phyloP scores from a whole-genome alignment of 2,329 filamentous ascomycete genomes.

The Proliferodiscus dingleyae region DNA sequence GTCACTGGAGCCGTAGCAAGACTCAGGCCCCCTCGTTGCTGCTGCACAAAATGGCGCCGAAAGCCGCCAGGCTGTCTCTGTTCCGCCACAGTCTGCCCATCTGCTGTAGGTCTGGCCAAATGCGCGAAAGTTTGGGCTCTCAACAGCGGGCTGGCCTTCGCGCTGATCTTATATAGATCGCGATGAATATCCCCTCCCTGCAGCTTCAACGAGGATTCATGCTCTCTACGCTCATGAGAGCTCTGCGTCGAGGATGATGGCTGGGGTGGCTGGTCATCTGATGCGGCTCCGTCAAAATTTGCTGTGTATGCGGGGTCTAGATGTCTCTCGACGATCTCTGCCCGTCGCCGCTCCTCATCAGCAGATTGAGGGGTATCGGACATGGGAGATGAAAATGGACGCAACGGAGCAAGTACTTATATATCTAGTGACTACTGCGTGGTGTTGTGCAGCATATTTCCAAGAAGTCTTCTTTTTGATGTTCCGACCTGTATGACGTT shows the following conservation, averaged over 20 bases:
- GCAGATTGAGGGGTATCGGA: conserved; percentile 5
- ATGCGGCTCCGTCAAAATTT: conserved; percentile 35
- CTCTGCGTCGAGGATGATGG: conserved; percentile 24
- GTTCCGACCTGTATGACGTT: too few species aligned
- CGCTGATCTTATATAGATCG: conserved; percentile 70
- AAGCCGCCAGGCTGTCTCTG: conserved; percentile 48
- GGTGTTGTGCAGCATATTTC: too few species aligned
- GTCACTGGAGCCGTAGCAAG: conserved; percentile 62
- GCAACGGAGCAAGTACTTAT: too few species aligned
- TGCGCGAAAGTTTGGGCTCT: conserved; percentile 66
- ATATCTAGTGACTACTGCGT: too few species aligned
- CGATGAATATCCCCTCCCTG: conserved; percentile 77
- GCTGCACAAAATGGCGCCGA: conserved; percentile 45
- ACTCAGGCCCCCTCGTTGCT: conserved; percentile 21
- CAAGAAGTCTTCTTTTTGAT: too few species aligned
- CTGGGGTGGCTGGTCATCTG: conserved; percentile 13
- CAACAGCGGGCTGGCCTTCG: conserved; percentile 46
- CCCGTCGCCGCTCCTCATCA: conserved; percentile 20
- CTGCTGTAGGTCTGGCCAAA: conserved; percentile 33
- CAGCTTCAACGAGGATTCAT: conserved; percentile 63
- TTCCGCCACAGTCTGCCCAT: conserved; percentile 38
- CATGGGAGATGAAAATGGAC: too few species aligned
- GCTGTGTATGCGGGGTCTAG: conserved; percentile 40
- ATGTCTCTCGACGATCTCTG: conserved; percentile 37
- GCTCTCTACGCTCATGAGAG: conserved; percentile 28